A percentile compares a stretch with the other conserved stretches of the same genome.
These are phyloP conservation scores for Teratosphaeria destructans DNA, from an alignment of 2,329 filamentous ascomycete genomes.

Conservation along the genomic window DNA sequence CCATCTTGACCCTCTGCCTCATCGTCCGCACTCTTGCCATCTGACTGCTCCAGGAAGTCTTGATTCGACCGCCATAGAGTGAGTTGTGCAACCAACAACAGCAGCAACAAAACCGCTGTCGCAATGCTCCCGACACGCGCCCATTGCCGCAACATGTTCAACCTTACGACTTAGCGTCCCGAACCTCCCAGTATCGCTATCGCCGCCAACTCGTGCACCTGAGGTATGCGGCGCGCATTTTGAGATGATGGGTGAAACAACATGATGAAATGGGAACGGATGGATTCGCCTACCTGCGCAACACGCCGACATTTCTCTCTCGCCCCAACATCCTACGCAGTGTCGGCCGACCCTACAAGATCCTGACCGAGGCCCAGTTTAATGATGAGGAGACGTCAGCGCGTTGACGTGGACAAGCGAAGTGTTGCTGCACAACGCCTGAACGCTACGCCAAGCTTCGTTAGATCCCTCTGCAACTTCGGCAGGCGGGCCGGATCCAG, in stretches of 20 bases:
- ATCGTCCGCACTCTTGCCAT: neutral
- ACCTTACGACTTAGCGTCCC: neutral
- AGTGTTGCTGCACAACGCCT: neutral
- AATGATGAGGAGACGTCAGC: neutral
- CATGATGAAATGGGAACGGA: neutral
- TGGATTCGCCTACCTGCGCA: neutral
- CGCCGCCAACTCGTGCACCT: neutral
- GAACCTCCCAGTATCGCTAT: neutral
- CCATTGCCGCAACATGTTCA: slow-evolving; percentile 2
- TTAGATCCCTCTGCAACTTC: neutral
- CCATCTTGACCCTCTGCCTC: neutral
- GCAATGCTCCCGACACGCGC: neutral
- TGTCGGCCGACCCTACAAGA: neutral
- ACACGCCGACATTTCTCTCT: neutral
- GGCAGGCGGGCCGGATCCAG: neutral
- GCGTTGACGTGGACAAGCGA: neutral
- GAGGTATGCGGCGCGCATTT: neutral
- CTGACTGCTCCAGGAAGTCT: neutral
- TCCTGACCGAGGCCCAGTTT: neutral
- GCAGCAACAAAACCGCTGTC: neutral
- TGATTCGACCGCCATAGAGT: neutral
- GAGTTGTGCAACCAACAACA: neutral
- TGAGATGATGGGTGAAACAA: neutral
- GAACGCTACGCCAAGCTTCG: neutral
- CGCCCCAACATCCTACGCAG: neutral